Conservation (phyloP, 805 yeast species). For the Wickerhamomyces alni region DNA sequence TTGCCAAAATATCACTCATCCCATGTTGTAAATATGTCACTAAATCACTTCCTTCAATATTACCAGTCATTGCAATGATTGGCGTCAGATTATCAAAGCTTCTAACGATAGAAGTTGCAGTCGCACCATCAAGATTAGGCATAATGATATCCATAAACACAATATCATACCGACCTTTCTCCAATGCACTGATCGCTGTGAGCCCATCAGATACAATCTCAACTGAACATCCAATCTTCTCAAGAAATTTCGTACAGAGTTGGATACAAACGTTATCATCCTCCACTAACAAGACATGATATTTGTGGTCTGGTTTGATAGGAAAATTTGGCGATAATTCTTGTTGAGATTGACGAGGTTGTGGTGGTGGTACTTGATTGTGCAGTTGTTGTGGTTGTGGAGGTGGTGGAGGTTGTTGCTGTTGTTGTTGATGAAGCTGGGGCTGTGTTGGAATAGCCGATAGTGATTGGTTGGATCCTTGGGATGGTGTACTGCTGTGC, state of each 20-base stretch:
- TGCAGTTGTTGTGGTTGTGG: background rate
- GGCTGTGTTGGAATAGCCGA: slow-evolving; percentile 1
- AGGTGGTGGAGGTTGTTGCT: slow-evolving; percentile 1
- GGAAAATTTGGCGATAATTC: slow-evolving; percentile 10
- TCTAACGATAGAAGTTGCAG: slow-evolving; percentile 86
- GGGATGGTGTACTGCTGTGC: slow-evolving; percentile 4
- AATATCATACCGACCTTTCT: slow-evolving; percentile 64
- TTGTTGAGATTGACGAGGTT: slow-evolving; percentile 3
- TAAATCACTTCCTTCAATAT: slow-evolving; percentile 75
- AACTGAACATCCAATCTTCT: slow-evolving; percentile 87
- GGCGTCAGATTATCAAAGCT: slow-evolving; percentile 82
- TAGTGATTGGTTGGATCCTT: slow-evolving; percentile 2
- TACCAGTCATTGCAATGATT: slow-evolving; percentile 91
- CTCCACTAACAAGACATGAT: slow-evolving; percentile 72
- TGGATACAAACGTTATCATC: slow-evolving; percentile 81
- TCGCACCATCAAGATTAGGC: slow-evolving; percentile 86
- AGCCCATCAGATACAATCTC: slow-evolving; percentile 92
- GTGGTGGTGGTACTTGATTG: background rate
- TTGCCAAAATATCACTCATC: slow-evolving; percentile 87
- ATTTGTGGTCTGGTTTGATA: slow-evolving; percentile 32
- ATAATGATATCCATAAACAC: slow-evolving; percentile 85
- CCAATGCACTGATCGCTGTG: slow-evolving; percentile 74
- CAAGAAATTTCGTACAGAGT: slow-evolving; percentile 73
- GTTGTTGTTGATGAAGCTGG: slow-evolving; percentile 2
- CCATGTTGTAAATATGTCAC: slow-evolving; percentile 81